These are phyloP conservation scores for Boletus subparvulus DNA, from an alignment of 768 basidiomycete species.

Conservation along the genomic window DNA sequence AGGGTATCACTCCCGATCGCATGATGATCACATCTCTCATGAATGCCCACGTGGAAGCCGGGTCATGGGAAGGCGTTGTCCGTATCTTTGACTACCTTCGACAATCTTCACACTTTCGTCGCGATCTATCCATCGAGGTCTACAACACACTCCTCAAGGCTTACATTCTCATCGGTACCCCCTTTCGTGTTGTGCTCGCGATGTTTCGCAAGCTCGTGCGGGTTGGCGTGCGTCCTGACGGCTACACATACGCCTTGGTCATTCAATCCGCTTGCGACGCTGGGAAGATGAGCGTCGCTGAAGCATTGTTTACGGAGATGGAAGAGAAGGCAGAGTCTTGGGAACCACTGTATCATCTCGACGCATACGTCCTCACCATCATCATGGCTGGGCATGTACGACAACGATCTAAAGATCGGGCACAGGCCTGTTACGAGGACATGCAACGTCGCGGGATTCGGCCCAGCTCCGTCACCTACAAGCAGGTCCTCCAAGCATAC, in stretches of 20 bases:
- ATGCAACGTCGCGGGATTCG: conserved; percentile 66
- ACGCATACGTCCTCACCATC: conserved; percentile 66
- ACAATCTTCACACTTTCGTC: conserved; percentile 33
- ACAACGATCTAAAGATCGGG: conserved; percentile 47
- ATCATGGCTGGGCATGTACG: conserved; percentile 74
- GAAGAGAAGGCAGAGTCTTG: conserved; percentile 40
- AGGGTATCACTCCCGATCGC: conserved; percentile 62
- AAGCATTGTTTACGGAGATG: conserved; percentile 69
- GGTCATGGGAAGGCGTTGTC: conserved; percentile 76
- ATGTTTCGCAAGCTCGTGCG: conserved; percentile 59
- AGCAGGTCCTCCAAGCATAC: conserved; percentile 64
- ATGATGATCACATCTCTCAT: conserved; percentile 70
- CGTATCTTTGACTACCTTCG: conserved; percentile 64
- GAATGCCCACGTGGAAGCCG: conserved; percentile 80
- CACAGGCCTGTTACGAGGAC: conserved; percentile 65
- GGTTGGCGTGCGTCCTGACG: conserved; percentile 55
- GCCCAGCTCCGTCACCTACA: conserved; percentile 69
- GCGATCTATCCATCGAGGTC: conserved; percentile 54
- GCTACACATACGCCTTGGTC: conserved; percentile 66
- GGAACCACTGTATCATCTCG: conserved; percentile 43
- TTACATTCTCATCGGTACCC: conserved; percentile 77
- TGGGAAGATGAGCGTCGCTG: conserved; percentile 60
- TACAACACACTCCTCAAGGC: conserved; percentile 84
- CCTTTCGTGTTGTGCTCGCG: conserved; percentile 59
- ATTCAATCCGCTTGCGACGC: conserved; percentile 82